These are phyloP conservation scores for Fusarium subglutinans DNA, from an alignment of 2,329 filamentous ascomycete species.

Conservation along the genomic window DNA sequence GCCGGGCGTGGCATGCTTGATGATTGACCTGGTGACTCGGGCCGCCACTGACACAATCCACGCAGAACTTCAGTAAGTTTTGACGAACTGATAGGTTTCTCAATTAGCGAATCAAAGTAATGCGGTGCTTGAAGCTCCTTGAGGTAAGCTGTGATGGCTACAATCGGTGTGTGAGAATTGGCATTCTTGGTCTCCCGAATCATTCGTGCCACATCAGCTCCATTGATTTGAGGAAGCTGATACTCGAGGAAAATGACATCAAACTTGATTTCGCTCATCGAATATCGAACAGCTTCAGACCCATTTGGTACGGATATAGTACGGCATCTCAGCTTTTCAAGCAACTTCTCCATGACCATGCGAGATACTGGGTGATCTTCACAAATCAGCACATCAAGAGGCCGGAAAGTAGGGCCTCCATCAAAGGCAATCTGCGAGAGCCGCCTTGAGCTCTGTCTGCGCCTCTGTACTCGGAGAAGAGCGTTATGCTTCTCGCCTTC, in stretches of 20 bases:
- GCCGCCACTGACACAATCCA: slow-evolving; percentile 92
- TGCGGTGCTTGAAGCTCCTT: slow-evolving; percentile 95
- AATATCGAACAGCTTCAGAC: slow-evolving; percentile 90
- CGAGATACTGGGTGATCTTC: slow-evolving; percentile 97
- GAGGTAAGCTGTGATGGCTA: slow-evolving; percentile 96
- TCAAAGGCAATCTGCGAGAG: slow-evolving; percentile 90
- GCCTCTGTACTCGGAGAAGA: slow-evolving; percentile 88
- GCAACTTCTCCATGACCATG: slow-evolving; percentile 97
- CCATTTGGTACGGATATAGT: slow-evolving; percentile 93
- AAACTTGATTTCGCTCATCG: slow-evolving; percentile 97
- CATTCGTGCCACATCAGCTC: slow-evolving; percentile 96
- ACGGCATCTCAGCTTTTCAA: slow-evolving; percentile 94
- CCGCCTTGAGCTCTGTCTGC: slow-evolving; percentile 93
- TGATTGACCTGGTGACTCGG: slow-evolving; percentile 65
- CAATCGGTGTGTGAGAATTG: slow-evolving; percentile 93
- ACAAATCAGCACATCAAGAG: slow-evolving; percentile 93
- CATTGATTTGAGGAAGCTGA: slow-evolving; percentile 93
- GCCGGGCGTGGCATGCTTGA: slow-evolving; percentile 66
- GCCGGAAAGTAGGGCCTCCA: slow-evolving; percentile 86
- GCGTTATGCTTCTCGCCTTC: slow-evolving; percentile 93
- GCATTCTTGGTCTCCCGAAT: slow-evolving; percentile 95
- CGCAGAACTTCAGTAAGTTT: slow-evolving; percentile 91
- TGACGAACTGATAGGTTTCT: slow-evolving; percentile 93
- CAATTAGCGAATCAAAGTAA: slow-evolving; percentile 93
- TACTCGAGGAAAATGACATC: slow-evolving; percentile 99